These are phyloP conservation scores for Alternaria brassicicola DNA, from an alignment of 2,329 filamentous ascomycete species.

Conservation along the genomic window DNA sequence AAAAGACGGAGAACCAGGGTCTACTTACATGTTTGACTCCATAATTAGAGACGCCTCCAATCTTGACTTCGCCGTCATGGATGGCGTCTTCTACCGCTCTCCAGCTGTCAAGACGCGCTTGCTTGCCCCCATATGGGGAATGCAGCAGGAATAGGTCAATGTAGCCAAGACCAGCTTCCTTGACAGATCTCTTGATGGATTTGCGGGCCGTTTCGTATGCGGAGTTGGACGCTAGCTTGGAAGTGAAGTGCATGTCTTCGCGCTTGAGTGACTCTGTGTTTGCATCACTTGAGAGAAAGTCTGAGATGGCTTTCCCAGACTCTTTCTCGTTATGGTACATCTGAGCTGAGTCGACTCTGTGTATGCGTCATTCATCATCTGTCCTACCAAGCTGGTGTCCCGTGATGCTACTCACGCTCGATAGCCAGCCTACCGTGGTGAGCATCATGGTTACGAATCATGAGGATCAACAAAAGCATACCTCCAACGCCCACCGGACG, in stretches of 20 bases:
- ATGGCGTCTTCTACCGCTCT: slow-evolving; percentile 78
- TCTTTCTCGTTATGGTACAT: slow-evolving; percentile 76
- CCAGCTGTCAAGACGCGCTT: slow-evolving; percentile 74
- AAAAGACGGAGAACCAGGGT: slow-evolving; percentile 5
- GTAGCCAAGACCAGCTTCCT: slow-evolving; percentile 71
- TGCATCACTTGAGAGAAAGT: slow-evolving; percentile 58
- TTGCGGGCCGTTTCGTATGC: slow-evolving; percentile 70
- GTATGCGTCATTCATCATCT: slow-evolving; percentile 28
- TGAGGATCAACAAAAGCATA: slow-evolving; percentile 42
- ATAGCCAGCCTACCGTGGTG: slow-evolving; percentile 52
- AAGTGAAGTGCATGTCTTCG: slow-evolving; percentile 78
- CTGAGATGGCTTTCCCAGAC: slow-evolving; percentile 68
- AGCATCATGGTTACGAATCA: slow-evolving; percentile 18
- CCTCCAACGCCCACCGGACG: slow-evolving; percentile 63
- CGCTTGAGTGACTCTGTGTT: slow-evolving; percentile 63
- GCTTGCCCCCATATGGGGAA: slow-evolving; percentile 75
- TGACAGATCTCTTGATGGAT: slow-evolving; percentile 69
- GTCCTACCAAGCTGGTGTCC: slow-evolving; percentile 18
- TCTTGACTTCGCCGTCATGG: slow-evolving; percentile 70
- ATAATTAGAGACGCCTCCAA: slow-evolving; percentile 79
- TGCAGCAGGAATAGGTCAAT: slow-evolving; percentile 82
- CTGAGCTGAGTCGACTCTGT: slow-evolving; percentile 63
- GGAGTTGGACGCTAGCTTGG: slow-evolving; percentile 73
- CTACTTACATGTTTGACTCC: slow-evolving; percentile 72
- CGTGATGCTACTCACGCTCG: slow-evolving; percentile 46